Evolutionary conservation across 2,329 filamentous ascomycete species (phyloP), one percentile per base, ranked within the genome.

Genomic region (Penicillium sp.): DNA sequence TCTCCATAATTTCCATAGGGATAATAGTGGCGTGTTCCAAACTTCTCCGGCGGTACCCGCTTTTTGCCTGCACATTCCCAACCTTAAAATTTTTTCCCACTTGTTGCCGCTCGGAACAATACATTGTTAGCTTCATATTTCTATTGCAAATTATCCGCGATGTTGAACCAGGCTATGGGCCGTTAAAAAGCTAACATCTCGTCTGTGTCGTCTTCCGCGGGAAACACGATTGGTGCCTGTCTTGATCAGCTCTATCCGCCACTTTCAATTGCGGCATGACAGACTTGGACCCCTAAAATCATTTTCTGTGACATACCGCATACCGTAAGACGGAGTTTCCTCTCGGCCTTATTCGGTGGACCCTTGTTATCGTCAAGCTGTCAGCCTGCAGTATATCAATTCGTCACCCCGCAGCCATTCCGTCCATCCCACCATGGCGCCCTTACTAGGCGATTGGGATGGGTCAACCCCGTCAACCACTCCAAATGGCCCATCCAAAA

Each of bases 361-460:
- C n/a, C n/a, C 35, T 39, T 4, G 9, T 39, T 19, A 10, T 39
- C 16, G 13, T 37, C 29, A 14, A 13, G 11, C 29, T 14, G n/a
- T 37, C 35, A n/a, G 35, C 16, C n/a, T 16, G n/a, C 16, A 39
- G 10, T 26, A 50, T 25, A n/a, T 29, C 48, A 42, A 21, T 26
- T n/a, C 11, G 19, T 25, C 50, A 50, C 54, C 23, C 35, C 44
- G 48, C 47, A n/a, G 31, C 44, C 45, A 51, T 33, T 53, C 23
- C 27, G 9, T 31, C 19, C 50, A 53, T 54, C 23, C 35, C 55
- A 59, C 13, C 23, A 68, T 74, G 71, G 69, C 68, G 44, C 71
- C 71, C n/a, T 58, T 72, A 55, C 62, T 72, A 50, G 70, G 66
- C 10, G 61, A 54, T 56, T 70, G 65, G 67, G 60, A 64, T 50